Conservation (phyloP, 768 basidiomycete species). For the Boletus fagicola region DNA sequence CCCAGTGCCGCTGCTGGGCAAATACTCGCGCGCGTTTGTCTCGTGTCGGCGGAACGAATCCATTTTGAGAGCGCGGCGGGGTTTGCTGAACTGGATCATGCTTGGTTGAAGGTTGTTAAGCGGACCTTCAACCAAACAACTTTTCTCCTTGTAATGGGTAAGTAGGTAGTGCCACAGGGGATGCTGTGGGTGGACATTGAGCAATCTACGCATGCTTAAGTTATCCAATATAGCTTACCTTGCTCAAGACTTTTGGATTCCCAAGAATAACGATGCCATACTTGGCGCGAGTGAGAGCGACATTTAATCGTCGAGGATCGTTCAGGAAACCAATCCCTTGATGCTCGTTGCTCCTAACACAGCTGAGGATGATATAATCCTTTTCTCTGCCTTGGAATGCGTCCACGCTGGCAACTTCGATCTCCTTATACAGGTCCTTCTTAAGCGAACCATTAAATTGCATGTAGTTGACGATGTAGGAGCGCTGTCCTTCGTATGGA, state of each 20-base stretch:
- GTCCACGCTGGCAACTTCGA: conserved; percentile 98
- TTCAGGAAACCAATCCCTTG: conserved; percentile 99
- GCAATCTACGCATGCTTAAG: conserved; percentile 7
- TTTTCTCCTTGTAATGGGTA: conserved; percentile 98
- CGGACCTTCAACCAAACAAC: conserved; percentile 91
- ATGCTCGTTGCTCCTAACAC: conserved; percentile 98
- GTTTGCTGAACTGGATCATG: conserved; percentile 99
- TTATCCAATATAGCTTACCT: conserved; percentile 52
- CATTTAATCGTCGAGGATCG: conserved; percentile 93
- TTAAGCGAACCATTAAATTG: conserved; percentile 99
- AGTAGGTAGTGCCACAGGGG: conserved; percentile 98
- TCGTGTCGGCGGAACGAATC: conserved; percentile 94
- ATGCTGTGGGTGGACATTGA: conserved; percentile 54
- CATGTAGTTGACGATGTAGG: conserved; percentile 99
- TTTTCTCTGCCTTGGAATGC: conserved; percentile 99
- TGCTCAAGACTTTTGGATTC: conserved; percentile 99
- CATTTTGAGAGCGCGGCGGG: conserved; percentile 88
- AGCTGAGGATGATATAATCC: conserved; percentile 98
- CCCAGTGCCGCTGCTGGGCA: conserved; percentile 38
- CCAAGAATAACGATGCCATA: conserved; percentile 99
- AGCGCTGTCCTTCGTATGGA: conserved; percentile 97
- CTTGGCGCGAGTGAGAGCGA: conserved; percentile 95
- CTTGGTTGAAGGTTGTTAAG: conserved; percentile 94
- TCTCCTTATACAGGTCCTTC: conserved; percentile 99
- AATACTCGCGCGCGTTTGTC: conserved; percentile 82